Conservation (phyloP, 2,329 filamentous ascomycete species). For the Calonectria montana region DNA sequence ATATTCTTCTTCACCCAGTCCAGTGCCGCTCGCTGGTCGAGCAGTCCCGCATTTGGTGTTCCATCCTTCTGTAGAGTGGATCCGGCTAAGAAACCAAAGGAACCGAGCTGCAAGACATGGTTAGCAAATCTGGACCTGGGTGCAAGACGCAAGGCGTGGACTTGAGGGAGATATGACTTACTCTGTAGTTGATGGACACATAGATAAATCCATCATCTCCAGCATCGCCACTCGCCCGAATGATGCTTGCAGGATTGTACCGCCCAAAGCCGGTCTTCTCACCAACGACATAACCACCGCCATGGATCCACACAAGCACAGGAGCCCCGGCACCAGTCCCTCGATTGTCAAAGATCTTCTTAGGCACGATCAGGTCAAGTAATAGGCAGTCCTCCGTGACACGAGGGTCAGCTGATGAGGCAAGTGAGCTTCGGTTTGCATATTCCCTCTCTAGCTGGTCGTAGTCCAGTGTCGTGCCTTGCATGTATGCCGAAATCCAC, state of each 20-base stretch:
- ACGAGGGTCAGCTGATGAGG: slow-evolving; percentile 11
- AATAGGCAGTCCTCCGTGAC: slow-evolving; percentile 54
- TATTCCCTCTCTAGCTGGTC: not conserved
- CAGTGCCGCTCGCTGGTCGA: slow-evolving; percentile 55
- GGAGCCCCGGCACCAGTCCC: slow-evolving; percentile 42
- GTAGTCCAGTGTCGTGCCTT: not conserved
- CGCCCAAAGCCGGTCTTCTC: slow-evolving; percentile 39
- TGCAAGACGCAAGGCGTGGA: no score
- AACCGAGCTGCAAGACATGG: slow-evolving; percentile 41
- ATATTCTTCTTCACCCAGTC: slow-evolving; percentile 60
- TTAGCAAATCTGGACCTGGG: not conserved
- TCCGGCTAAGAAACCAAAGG: slow-evolving; percentile 53
- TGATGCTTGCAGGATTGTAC: slow-evolving; percentile 43
- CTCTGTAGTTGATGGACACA: slow-evolving; percentile 51
- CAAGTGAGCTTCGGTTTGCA: not conserved
- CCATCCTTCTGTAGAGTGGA: slow-evolving; percentile 48
- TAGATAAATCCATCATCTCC: slow-evolving; percentile 47
- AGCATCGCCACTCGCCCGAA: slow-evolving; percentile 23
- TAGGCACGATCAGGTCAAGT: slow-evolving; percentile 54
- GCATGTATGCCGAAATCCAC: slow-evolving; percentile 13
- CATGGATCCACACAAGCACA: slow-evolving; percentile 44
- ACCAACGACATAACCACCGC: slow-evolving; percentile 49
- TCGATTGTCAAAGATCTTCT: slow-evolving; percentile 42
- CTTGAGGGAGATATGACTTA: not conserved
- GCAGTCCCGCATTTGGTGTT: slow-evolving; percentile 50